phyloP scores from a whole-genome alignment of 495 filamentous ascomycete genomes.

The Trichodelitschia bisporula region DNA sequence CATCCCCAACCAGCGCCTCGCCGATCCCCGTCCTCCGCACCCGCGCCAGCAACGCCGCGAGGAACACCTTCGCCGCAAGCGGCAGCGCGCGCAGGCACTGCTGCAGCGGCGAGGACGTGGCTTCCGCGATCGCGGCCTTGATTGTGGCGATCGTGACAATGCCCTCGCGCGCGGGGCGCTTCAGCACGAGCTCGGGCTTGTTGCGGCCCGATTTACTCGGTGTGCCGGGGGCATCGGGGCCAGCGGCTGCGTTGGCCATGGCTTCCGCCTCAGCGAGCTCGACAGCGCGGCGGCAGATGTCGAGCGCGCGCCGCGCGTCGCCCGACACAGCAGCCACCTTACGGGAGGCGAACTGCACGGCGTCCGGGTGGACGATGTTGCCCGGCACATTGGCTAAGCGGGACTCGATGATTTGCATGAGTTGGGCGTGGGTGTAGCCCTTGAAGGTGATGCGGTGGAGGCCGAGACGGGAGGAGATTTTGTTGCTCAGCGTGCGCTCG shows the following conservation, averaged over 20 bases:
- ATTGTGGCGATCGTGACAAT: conserved; percentile 78
- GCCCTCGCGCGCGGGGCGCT: conserved; percentile 12
- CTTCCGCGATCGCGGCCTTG: conserved; percentile 83
- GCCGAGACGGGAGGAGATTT: conserved; percentile 78
- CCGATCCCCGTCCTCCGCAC: conserved; percentile 62
- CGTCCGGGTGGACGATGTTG: conserved; percentile 76
- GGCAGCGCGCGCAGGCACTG: conserved; percentile 63
- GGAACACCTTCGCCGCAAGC: conserved; percentile 57
- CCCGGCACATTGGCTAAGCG: conserved; percentile 69
- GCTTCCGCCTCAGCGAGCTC: conserved; percentile 60
- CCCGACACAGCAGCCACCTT: conserved; percentile 95
- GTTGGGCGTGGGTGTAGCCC: conserved; percentile 86
- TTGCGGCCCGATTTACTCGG: conserved; percentile 19
- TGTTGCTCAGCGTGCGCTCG: conserved; percentile 89
- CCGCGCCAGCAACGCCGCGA: conserved; percentile 54
- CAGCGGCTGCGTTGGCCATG: conserved; percentile 10
- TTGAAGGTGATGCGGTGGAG: conserved; percentile 68
- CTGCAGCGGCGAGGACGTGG: conserved; percentile 76
- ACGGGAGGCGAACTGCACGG: conserved; percentile 82
- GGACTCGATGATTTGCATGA: conserved; percentile 93
- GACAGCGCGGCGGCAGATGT: conserved; percentile 88
- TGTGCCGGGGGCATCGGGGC: conserved; percentile 16
- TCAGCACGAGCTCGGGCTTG: conserved; percentile 2
- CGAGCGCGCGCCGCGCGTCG: conserved; percentile 75
- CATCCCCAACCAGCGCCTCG: conserved; percentile 74